phyloP scores from a whole-genome alignment of 768 basidiomycete species.

The Agaricus subrufescens region DNA sequence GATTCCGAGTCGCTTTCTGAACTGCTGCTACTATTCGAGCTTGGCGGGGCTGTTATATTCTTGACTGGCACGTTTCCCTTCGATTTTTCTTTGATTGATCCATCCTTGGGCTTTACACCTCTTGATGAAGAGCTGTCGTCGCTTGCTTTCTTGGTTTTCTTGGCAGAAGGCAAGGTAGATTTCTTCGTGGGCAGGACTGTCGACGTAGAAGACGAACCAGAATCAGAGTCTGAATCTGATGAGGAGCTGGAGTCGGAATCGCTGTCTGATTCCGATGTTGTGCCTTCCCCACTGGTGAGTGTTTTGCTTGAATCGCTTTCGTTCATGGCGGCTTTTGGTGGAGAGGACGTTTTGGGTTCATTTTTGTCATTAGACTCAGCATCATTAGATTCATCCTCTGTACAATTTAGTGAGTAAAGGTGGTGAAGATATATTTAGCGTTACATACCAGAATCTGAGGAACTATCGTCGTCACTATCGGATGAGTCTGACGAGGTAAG shows the following conservation, averaged over 20 bases:
- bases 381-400: slow-evolving; percentile 33
- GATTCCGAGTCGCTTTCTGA: slow-evolving; percentile 15
- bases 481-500: neutral
- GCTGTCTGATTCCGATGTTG: slow-evolving; percentile 1
- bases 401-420: neutral
- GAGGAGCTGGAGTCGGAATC: slow-evolving; percentile 23
- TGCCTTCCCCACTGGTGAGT: slow-evolving; percentile 14
- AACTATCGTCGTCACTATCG: neutral
- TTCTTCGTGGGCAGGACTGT: slow-evolving; percentile 1
- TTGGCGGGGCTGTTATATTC: neutral
- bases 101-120: slow-evolving; percentile 15
- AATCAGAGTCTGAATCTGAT: slow-evolving; percentile 21
- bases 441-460: slow-evolving; percentile 3
- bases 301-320: slow-evolving; percentile 36
- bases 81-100: slow-evolving; percentile 3
- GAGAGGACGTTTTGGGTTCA: slow-evolving; percentile 6
- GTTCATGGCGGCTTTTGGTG: slow-evolving; percentile 12
- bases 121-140: slow-evolving; percentile 20
- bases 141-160: neutral
- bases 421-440: slow-evolving; percentile 8
- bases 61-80: slow-evolving; percentile 12
- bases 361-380: slow-evolving; percentile 11
- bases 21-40: slow-evolving; percentile 5
- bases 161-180: neutral
- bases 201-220: slow-evolving; percentile 10